Base-by-base conservation (phyloP, 805 yeast species). In the Saccharomycopsis schoenii region DNA sequence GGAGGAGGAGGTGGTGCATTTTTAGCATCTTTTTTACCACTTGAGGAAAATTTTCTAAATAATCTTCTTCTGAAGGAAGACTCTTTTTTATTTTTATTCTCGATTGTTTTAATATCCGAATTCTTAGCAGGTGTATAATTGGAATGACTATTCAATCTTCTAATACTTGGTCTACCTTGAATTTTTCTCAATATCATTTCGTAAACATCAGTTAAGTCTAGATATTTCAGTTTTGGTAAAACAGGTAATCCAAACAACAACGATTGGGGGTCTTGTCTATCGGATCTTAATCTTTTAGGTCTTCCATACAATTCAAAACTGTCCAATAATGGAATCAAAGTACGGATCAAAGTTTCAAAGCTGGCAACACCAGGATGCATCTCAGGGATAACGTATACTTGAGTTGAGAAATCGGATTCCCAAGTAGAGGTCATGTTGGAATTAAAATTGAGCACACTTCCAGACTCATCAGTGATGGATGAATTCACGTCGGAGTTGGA, bases 301-400 rank as follows among this genome's bases (percentile, higher is more conserved):
- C 94, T 77, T 9, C 96, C 96, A 67, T 88, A 88, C 56, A 88
- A 70, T 68, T 79, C 80, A 72, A 86, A 88, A 2, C 86, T 77
- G 69, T 88, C 89, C 75, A 85, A 80, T 19, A 86, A 76, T 56
- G 90, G 93, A 39, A 88, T 77, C 63, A 85, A 74, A 67, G 83
- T 78, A 62, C 96, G 74, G 54, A 88, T 80, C 83, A 86, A 83
- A 15, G 88, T 88, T 68, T 88, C 94, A 57, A 83, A 79, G 17
- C 85, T 84, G 55, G 81, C 78, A 36, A 88, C 93, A 50, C 89
- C 88, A 2, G 85, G 84, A 71, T 88, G 96, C 29, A 81, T 69
- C 59, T 80, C 83, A 2, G 96, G 94, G 77, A 88, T 83, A 60
- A 84, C 73, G 69, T 83, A 83, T 56, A 84, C 61, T 59, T 61